Conservation (phyloP, 805 yeast species). For the Kluyveromyces dobzhanskii region DNA sequence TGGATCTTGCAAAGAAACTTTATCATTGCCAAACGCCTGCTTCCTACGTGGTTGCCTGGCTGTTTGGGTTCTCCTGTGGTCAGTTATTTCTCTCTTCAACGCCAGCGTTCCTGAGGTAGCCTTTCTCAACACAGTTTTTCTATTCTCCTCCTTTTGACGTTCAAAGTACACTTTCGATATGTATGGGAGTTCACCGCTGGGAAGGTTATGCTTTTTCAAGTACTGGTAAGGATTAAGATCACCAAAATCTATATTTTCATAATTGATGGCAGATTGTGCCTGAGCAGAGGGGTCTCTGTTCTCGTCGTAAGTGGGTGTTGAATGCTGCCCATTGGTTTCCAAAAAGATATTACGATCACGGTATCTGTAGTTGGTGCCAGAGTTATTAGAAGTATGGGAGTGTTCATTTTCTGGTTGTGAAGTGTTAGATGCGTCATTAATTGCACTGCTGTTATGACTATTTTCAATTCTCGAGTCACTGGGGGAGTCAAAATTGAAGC, state of each 20-base stretch:
- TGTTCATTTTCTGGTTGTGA: slow-evolving; percentile 5
- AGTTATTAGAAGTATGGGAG: slow-evolving; percentile 4
- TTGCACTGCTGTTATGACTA: slow-evolving; percentile 2
- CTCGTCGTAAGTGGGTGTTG: neutral
- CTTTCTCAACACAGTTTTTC: slow-evolving; percentile 23
- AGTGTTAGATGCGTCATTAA: slow-evolving; percentile 5
- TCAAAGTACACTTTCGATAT: slow-evolving; percentile 31
- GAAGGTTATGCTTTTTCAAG: slow-evolving; percentile 29
- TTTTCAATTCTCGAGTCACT: neutral
- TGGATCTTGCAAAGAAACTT: neutral
- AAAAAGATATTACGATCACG: slow-evolving; percentile 7
- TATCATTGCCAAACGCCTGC: slow-evolving; percentile 1
- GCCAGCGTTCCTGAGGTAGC: slow-evolving; percentile 8
- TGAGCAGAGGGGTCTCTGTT: neutral
- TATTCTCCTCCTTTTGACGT: slow-evolving; percentile 29
- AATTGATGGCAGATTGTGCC: neutral
- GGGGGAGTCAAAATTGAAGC: slow-evolving; percentile 7
- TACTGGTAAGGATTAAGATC: slow-evolving; percentile 35
- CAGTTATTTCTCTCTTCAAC: slow-evolving; percentile 5
- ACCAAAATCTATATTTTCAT: slow-evolving; percentile 27
- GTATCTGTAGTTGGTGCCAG: neutral
- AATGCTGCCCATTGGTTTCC: slow-evolving; percentile 1
- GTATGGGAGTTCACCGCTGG: slow-evolving; percentile 30
- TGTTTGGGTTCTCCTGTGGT: neutral
- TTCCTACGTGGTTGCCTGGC: slow-evolving; percentile 9